Evolutionary conservation across 148 eudicot genomes (phyloP).

Genomic region (Nepenthes gracilis): DNA sequence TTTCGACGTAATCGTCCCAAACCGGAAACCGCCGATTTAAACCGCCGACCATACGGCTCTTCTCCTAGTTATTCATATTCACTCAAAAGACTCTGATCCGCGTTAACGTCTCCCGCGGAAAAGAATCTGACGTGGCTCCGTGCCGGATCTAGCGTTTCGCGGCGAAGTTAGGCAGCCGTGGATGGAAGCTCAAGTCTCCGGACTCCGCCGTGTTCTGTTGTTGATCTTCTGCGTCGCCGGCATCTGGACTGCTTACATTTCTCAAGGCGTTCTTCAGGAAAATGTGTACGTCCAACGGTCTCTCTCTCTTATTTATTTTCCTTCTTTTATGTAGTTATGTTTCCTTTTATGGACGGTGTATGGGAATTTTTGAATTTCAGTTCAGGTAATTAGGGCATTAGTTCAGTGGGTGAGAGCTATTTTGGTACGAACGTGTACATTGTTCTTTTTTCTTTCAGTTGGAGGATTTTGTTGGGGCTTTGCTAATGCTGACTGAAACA

Average conservation of each 20-base stretch:
- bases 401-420: too few species aligned
- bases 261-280: conserved; percentile 96
- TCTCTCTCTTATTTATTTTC: neutral
- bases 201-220: conserved; percentile 61
- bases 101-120: neutral
- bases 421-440: too few species aligned
- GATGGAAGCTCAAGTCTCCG: conserved; percentile 70
- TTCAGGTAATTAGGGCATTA: too few species aligned
- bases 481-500: too few species aligned
- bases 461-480: too few species aligned
- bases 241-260: conserved; percentile 94
- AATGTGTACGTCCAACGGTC: conserved; percentile 38
- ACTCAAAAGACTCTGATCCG: conserved; percentile 2
- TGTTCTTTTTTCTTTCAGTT: too few species aligned
- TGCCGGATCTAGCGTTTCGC: conserved; percentile 19
- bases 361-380: neutral
- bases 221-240: conserved; percentile 77
- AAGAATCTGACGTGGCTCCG: neutral
- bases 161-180: conserved; percentile 11
- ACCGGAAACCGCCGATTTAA: neutral
- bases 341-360: neutral
- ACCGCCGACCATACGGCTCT: neutral
- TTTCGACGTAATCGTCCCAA: conserved; percentile 9
- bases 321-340: neutral
- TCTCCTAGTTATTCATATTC: neutral